A percentile compares a stretch with the other conserved stretches of the same genome.
phyloP scores from a whole-genome alignment of 495 filamentous ascomycete genomes.

The Chlorociboria aeruginascens region DNA sequence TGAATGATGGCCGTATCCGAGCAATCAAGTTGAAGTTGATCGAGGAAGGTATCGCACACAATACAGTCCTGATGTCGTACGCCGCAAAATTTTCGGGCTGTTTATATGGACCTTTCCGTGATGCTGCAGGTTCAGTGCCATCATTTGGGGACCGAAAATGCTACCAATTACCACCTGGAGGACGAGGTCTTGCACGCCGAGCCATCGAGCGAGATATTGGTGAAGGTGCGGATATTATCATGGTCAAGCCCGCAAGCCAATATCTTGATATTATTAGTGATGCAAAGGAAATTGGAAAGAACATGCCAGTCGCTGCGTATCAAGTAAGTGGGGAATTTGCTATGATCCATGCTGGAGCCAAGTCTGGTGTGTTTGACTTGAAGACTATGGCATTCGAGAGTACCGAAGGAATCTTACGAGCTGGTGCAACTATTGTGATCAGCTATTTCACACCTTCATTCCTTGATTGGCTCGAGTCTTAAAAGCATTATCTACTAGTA shows the following conservation, averaged over 20 bases:
- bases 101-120: constrained; percentile 92
- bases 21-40: constrained; percentile 96
- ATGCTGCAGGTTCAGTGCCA: constrained; percentile 84
- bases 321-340: constrained; percentile 96
- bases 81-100: constrained; percentile 95
- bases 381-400: constrained; percentile 92
- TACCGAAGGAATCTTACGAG: constrained; percentile 83
- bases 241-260: constrained; percentile 93
- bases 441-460: constrained; percentile 94
- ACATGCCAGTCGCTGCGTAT: constrained; percentile 88
- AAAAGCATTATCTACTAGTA: too few relatives aligned
- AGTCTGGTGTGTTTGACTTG: constrained; percentile 95
- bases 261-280: constrained; percentile 95
- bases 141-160: constrained; percentile 91
- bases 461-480: constrained; percentile 63
- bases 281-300: constrained; percentile 81
- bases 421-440: constrained; percentile 82
- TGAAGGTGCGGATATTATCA: constrained; percentile 95
- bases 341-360: constrained; percentile 94
- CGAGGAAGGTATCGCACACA: constrained; percentile 79
- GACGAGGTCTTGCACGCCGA: constrained; percentile 82
- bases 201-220: constrained; percentile 82
- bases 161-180: constrained; percentile 90
- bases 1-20: constrained; percentile 95
- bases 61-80: constrained; percentile 89